Percentiles rank a stretch among this genome's conserved stretches.
Evolutionary conservation across 768 basidiomycete species (phyloP).

Genomic region (Cystofilobasidium capitatum): DNA sequence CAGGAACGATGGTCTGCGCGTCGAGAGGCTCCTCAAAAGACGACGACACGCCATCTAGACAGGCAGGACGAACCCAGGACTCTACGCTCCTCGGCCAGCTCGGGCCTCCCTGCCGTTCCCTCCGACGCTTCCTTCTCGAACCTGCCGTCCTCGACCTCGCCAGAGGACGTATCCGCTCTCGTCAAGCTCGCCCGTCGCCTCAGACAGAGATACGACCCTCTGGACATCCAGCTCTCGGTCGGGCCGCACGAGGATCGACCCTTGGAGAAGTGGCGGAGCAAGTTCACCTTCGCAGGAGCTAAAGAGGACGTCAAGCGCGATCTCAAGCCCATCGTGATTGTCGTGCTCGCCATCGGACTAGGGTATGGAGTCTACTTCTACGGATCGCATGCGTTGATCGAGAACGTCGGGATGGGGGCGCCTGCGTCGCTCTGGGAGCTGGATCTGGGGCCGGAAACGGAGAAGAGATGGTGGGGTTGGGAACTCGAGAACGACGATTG

Average conservation of each 20-base stretch:
- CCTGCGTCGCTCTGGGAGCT: neutral
- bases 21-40: no score
- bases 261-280: no score
- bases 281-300: no score
- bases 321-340: neutral
- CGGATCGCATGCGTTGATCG: no score
- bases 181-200: no score
- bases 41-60: no score
- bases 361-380: neutral
- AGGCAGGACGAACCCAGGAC: no score
- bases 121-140: no score
- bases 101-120: no score
- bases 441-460: neutral
- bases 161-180: neutral
- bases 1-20: no score
- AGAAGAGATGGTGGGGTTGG: constrained; percentile 7
- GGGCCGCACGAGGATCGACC: neutral
- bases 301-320: neutral
- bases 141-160: no score
- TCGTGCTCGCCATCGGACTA: neutral
- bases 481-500: constrained; percentile 17
- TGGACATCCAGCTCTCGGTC: neutral
- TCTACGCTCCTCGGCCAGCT: no score
- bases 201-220: neutral
- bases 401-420: neutral